A percentile compares a stretch with the other conserved stretches of the same genome.
Conservation (phyloP, 1,284 basidiomycete species). For the Boletus coffeatus region DNA sequence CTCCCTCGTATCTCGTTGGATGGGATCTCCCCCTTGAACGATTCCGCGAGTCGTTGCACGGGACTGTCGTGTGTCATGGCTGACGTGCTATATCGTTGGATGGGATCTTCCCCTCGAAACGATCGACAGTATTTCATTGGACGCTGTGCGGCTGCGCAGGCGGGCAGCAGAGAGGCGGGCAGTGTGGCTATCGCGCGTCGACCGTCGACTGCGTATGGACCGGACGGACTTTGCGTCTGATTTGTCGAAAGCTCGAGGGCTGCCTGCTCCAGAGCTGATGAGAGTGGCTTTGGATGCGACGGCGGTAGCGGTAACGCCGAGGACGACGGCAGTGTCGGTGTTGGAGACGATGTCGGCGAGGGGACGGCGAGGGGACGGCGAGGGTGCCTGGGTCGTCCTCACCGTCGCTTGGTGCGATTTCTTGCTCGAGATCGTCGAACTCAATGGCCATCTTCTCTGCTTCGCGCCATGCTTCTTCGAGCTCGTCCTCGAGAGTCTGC, state of each 20-base stretch:
- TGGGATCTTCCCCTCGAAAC: too few relatives aligned
- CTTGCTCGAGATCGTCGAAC: conserved; percentile 48
- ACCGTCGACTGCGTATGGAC: conserved; percentile 26
- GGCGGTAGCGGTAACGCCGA: conserved; percentile 30
- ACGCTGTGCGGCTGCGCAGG: conserved; percentile 20
- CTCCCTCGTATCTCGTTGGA: too few relatives aligned
- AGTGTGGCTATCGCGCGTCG: conserved; percentile 17
- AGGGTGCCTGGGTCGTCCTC: conserved; percentile 21
- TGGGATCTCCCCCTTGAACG: too few relatives aligned
- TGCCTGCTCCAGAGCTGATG: conserved; percentile 8
- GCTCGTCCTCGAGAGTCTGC: conserved; percentile 54
- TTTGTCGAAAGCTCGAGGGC: conserved; percentile 4
- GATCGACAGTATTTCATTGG: conserved; percentile 13
- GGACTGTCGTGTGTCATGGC: too few relatives aligned
- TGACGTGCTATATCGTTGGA: too few relatives aligned
- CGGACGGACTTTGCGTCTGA: conserved; percentile 23
- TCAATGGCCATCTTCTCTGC: conserved; percentile 67
- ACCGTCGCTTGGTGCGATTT: conserved; percentile 20
- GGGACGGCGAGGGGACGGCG: too few relatives aligned
- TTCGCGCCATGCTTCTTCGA: conserved; percentile 76
- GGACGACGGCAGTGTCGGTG: conserved; percentile 26
- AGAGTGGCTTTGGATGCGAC: conserved; percentile 28
- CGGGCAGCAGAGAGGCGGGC: conserved; percentile 24
- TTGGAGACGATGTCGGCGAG: conserved; percentile 23
- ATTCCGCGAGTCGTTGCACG: too few relatives aligned